A percentile compares a stretch with the other conserved stretches of the same genome.
Evolutionary conservation across 2,329 filamentous ascomycete genomes (phyloP).

Genomic region (Leptographium radiaticola): DNA sequence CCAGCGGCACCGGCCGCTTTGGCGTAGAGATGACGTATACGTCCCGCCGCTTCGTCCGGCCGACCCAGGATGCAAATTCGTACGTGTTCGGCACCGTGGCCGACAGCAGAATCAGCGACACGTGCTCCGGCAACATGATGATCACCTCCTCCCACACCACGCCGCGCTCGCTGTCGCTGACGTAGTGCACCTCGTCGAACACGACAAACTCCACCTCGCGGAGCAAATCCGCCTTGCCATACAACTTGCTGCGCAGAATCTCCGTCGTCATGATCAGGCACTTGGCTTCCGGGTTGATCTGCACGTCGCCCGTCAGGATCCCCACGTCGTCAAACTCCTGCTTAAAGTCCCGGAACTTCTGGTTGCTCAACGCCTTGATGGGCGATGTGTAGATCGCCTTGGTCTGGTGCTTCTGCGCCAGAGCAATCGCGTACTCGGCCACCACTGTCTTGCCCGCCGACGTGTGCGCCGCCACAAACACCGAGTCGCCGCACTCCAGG

Average conservation of each 20-base stretch:
- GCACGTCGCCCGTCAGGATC: constrained; percentile 92
- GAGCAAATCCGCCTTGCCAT: constrained; percentile 88
- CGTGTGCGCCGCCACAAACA: constrained; percentile 95
- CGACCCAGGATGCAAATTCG: constrained; percentile 97
- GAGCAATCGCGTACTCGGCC: constrained; percentile 91
- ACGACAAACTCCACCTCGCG: constrained; percentile 97
- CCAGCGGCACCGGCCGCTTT: constrained; percentile 85
- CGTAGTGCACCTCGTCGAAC: constrained; percentile 97
- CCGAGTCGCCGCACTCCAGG: constrained; percentile 88
- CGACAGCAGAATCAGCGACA: constrained; percentile 87
- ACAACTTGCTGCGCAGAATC: constrained; percentile 95
- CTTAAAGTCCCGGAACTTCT: constrained; percentile 95
- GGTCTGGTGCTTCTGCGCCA: constrained; percentile 97
- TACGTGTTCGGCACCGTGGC: constrained; percentile 96
- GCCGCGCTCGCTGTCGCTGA: constrained; percentile 89
- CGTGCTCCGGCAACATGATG: constrained; percentile 96
- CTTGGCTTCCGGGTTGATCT: constrained; percentile 94
- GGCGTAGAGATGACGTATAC: constrained; percentile 98
- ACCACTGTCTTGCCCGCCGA: constrained; percentile 98
- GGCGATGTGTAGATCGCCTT: constrained; percentile 98
- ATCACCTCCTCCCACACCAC: constrained; percentile 99
- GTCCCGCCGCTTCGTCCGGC: constrained; percentile 93
- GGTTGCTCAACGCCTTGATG: constrained; percentile 96
- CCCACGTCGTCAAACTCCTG: constrained; percentile 88
- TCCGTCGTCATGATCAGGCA: constrained; percentile 99